Conservation (phyloP, 2,329 filamentous ascomycete species). For the Nannizziopsis arthrosporioides region DNA sequence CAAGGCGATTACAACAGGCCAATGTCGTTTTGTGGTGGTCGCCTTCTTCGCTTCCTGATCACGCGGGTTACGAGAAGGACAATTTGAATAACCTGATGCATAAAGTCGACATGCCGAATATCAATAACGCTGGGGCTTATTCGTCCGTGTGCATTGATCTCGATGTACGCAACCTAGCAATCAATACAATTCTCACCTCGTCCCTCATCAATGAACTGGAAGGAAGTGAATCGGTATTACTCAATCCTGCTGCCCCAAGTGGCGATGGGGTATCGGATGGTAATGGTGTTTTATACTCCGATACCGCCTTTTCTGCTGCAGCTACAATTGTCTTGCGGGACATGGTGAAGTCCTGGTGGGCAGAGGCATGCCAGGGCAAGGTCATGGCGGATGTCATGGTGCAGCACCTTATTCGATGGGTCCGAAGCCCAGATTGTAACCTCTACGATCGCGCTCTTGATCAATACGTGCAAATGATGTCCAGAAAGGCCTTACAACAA, state of each 20-base stretch:
- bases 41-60: slow-evolving; percentile 70
- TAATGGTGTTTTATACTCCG: slow-evolving; percentile 61
- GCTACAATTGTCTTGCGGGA: slow-evolving; percentile 83
- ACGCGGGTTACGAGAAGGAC: slow-evolving; percentile 90
- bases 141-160: slow-evolving; percentile 94
- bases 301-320: slow-evolving; percentile 85
- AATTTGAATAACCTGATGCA: slow-evolving; percentile 75
- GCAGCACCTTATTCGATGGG: slow-evolving; percentile 93
- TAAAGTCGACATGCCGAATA: slow-evolving; percentile 76
- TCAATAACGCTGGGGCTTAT: slow-evolving; percentile 90
- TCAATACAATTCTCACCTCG: slow-evolving; percentile 94
- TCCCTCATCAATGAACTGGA: slow-evolving; percentile 95
- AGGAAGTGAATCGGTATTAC: slow-evolving; percentile 71
- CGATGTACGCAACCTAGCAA: slow-evolving; percentile 83
- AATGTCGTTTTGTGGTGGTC: slow-evolving; percentile 98
- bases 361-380: slow-evolving; percentile 78
- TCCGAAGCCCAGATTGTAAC: slow-evolving; percentile 83
- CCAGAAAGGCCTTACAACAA: slow-evolving; percentile 89
- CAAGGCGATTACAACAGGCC: slow-evolving; percentile 75
- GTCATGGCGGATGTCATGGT: slow-evolving; percentile 97
- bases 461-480: slow-evolving; percentile 98
- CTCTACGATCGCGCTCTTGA: slow-evolving; percentile 90
- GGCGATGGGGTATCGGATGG: slow-evolving; percentile 50
- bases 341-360: slow-evolving; percentile 99
- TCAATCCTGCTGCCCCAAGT: slow-evolving; percentile 60